Evolutionary conservation across 768 basidiomycete genomes (phyloP), one percentile per base, ranked within the genome.

Genomic region (Boletus eberwhitei): DNA sequence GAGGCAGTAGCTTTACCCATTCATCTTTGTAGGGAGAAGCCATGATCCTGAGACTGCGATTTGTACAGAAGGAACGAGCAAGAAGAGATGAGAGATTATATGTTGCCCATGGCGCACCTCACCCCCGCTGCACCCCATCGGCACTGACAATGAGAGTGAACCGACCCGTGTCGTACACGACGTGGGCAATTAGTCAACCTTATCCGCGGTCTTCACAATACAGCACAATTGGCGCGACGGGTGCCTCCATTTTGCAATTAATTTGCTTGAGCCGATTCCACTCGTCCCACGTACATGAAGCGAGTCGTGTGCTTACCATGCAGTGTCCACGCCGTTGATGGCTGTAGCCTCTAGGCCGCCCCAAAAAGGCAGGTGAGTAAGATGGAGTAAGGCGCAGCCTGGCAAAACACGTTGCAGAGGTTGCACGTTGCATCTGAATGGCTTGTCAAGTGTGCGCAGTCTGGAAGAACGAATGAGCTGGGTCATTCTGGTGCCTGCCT

Each of bases 1-100:
- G 65, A 24, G 61, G 63, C 5, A 32, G n/a, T 2, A 70, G 50
- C 37, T 69, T 64, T 34, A 70, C 63, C 67, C 67, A 68, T 32
- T 55, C 67, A 3, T 68, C 68, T 44, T 59, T 58, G 45, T 51
- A 43, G 26, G 37, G 54, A 54, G 59, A 36, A 2, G 26, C 21
- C 67, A 68, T 68, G 57, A 55, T 54, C 49, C 37, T 35, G 39
- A 50, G 17, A 44, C 34, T 47, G 43, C 38, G 48, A 50, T 35
- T 50, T 29, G 44, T 37, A 36, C 29, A 39, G 40, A 44, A 49
- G 32, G 38, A 32, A 37, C 38, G 26, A 32, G 17, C 19, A 49
- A 12, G 38, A 35, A 22, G 29, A 42, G 39, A 57, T 39, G 56
- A 32, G 37, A 43, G 48, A 51, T 61, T 70, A 65, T 67, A 68